phyloP scores from a whole-genome alignment of 345 rosid species.

The Pugionium cornutum region DNA sequence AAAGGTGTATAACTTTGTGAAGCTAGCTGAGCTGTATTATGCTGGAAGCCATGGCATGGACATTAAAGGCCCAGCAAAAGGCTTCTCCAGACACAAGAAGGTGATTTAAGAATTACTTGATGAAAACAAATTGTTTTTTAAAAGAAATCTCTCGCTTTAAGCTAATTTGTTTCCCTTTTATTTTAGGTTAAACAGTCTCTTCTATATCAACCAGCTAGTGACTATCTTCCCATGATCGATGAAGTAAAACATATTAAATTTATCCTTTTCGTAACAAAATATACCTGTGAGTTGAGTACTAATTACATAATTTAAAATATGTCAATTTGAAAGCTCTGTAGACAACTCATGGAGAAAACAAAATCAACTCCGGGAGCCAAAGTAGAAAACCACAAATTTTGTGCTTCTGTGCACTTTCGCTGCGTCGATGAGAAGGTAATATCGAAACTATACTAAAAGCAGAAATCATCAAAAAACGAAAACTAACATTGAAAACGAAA shows the following conservation, averaged over 20 bases:
- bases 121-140: conserved; percentile 7
- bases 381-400: conserved; percentile 91
- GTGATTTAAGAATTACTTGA: conserved; percentile 41
- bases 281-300: background rate
- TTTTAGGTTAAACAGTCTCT: conserved; percentile 54
- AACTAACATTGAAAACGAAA: background rate
- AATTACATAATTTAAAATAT: background rate
- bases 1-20: conserved; percentile 84
- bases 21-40: conserved; percentile 79
- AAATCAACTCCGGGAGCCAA: conserved; percentile 71
- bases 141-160: background rate
- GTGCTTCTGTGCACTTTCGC: conserved; percentile 85
- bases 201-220: conserved; percentile 79
- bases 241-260: conserved; percentile 49
- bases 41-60: conserved; percentile 99
- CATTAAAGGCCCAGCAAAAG: conserved; percentile 84
- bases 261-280: conserved; percentile 7
- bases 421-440: conserved; percentile 77
- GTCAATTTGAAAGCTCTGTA: conserved; percentile 14
- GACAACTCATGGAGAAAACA: conserved; percentile 59
- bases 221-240: conserved; percentile 78
- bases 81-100: conserved; percentile 51
- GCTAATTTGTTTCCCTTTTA: conserved; percentile 24
- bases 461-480: background rate
- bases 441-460: background rate